phyloP scores from a whole-genome alignment of 257 asterid species.

The Capsicum rhomboideum region DNA sequence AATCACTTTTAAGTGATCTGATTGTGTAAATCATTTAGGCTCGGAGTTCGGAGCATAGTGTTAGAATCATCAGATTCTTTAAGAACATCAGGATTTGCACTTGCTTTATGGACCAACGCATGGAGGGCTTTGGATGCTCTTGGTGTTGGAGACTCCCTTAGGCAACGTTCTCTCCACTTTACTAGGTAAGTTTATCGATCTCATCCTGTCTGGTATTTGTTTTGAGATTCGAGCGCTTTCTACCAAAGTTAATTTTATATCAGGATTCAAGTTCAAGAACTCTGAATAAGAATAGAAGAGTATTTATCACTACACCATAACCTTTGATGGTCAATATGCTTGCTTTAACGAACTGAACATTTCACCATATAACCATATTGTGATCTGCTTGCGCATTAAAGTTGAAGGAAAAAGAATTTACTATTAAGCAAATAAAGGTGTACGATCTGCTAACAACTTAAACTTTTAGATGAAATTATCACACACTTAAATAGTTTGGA shows the following conservation, averaged over 20 bases:
- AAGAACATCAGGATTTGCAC: constrained; percentile 32
- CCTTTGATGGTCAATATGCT: too few species aligned
- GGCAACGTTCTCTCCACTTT: constrained; percentile 22
- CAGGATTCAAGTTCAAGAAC: too few species aligned
- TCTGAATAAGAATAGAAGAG: too few species aligned
- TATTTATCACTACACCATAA: too few species aligned
- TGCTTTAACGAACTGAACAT: not conserved
- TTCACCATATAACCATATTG: not conserved
- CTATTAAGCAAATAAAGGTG: not conserved
- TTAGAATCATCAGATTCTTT: constrained; percentile 39
- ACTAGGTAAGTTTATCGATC: constrained; percentile 8
- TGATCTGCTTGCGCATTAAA: not conserved
- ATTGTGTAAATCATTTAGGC: not conserved
- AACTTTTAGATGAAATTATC: not conserved
- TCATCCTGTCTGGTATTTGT: not conserved
- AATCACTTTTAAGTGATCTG: not conserved
- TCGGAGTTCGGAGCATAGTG: constrained; percentile 36
- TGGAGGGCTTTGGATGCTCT: constrained; percentile 44
- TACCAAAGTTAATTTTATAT: too few species aligned
- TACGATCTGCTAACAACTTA: not conserved
- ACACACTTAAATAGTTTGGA: not conserved
- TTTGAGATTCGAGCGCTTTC: too few species aligned
- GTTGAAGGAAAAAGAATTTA: too few species aligned
- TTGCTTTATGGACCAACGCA: constrained; percentile 40
- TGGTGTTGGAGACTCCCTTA: constrained; percentile 30